A percentile compares a stretch with the other conserved stretches of the same genome.
These are phyloP conservation scores for Trametes cubensis DNA, from an alignment of 768 basidiomycete species.

Conservation along the genomic window DNA sequence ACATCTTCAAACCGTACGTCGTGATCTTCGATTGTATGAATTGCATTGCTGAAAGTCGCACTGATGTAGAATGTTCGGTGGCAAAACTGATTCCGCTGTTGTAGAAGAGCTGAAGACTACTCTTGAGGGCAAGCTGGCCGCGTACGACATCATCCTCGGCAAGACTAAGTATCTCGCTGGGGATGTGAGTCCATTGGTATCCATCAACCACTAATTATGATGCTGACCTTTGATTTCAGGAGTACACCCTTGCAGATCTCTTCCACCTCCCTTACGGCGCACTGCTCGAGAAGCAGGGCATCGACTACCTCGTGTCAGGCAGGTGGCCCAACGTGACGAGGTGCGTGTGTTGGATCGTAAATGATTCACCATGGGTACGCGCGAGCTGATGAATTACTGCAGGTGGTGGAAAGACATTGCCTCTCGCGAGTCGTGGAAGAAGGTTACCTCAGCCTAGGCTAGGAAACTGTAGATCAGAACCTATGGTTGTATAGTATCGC, in stretches of 20 bases:
- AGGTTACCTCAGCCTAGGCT: background rate
- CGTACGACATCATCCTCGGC: constrained; percentile 57
- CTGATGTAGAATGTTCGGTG: constrained; percentile 13
- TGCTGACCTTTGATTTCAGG: constrained; percentile 27
- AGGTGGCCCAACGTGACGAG: constrained; percentile 47
- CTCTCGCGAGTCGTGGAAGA: constrained; percentile 48
- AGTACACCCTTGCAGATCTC: constrained; percentile 59
- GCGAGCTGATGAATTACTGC: background rate
- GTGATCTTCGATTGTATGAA: constrained; percentile 24
- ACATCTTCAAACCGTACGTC: constrained; percentile 47
- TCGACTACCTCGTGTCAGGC: constrained; percentile 35
- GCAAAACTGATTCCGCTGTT: constrained; percentile 36
- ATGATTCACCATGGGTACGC: no score
- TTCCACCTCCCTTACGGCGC: constrained; percentile 56
- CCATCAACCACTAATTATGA: no score
- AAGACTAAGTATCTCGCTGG: constrained; percentile 57
- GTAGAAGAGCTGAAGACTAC: constrained; percentile 29
- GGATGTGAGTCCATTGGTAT: constrained; percentile 31
- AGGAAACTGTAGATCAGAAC: background rate
- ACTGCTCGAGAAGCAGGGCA: constrained; percentile 30
- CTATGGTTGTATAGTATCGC: background rate
- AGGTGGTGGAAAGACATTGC: constrained; percentile 59
- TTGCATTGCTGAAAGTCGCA: background rate
- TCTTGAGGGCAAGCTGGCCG: constrained; percentile 49
- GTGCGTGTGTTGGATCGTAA: no score